phyloP scores from a whole-genome alignment of 164 flowering plant species.

The Chimonanthus praecox region DNA sequence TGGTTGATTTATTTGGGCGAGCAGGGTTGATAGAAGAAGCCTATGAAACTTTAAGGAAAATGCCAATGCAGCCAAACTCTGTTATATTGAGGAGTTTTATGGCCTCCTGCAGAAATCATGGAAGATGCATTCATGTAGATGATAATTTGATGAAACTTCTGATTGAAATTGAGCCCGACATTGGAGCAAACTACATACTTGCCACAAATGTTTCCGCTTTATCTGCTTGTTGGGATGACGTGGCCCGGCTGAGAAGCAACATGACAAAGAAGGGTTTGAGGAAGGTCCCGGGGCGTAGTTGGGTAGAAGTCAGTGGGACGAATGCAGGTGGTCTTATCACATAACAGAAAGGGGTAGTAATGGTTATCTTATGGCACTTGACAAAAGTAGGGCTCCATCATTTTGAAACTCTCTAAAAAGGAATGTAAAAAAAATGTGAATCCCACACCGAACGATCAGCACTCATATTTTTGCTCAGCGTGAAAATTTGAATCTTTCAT shows the following conservation, averaged over 20 bases:
- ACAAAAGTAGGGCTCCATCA: neutral
- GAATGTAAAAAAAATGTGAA: neutral
- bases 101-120: conserved; percentile 43
- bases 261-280: conserved; percentile 46
- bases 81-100: conserved; percentile 50
- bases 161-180: conserved; percentile 39
- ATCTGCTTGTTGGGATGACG: conserved; percentile 28
- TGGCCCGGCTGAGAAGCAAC: conserved; percentile 27
- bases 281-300: conserved; percentile 51
- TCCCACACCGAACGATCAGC: neutral
- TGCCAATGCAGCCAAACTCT: conserved; percentile 53
- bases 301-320: conserved; percentile 30
- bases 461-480: neutral
- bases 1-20: conserved; percentile 57
- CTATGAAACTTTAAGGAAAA: conserved; percentile 30
- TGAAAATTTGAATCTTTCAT: no score
- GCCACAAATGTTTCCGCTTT: conserved; percentile 34
- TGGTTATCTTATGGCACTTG: neutral
- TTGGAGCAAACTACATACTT: conserved; percentile 58
- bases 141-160: conserved; percentile 29
- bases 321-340: neutral
- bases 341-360: neutral
- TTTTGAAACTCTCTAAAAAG: neutral
- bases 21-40: conserved; percentile 55
- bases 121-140: conserved; percentile 20